Evolutionary conservation across 768 basidiomycete species (phyloP), one percentile per base, ranked within the genome.

Genomic region (Cubamyces lactineus): DNA sequence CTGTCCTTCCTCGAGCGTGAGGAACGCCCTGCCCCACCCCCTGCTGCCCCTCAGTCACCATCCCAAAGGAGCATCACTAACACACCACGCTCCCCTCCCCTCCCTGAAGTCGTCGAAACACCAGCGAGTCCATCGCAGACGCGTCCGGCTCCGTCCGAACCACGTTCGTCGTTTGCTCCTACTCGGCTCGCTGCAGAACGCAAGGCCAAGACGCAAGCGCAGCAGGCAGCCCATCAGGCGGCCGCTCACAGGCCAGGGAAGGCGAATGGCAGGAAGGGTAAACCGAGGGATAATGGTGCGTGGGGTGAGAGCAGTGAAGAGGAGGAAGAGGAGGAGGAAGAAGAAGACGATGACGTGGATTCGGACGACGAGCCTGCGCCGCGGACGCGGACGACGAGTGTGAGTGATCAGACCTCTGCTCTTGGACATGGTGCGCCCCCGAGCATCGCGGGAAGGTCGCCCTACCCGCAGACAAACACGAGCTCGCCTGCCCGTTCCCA

Each of bases 101-200:
- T 70, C 38, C 69, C 69, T 1, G 64, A 69, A 40, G 59, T 69
- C 50, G 59, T 65, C 17, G 68, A 71, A 53, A 71, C 74, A 0
- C 64, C 66, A 41, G 64, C 66, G 39, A 62, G 65, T 39, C 73
- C 71, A 3, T 73, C 72, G 23, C 67, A 69, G 21, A 56, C 67
- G 17, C 66, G 73, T 23, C 57, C 61, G 11, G 53, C 65, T 23
- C 67, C 68, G 19, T 45, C 56, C 5, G 63, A 64, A 43, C 83
- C 84, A 56, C 86, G 86, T 55, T 96, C 94, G 0, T 94, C 96
- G 3, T 98, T 98, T 71, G 91, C 94, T 0, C 88, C 88, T 1
- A 92, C 90, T 17, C 90, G 84, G 69, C 86, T 88, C 65, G 94
- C 94, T 41, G 85, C 86, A 21, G 89, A 98, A 70, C 83, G 96